These are phyloP conservation scores for Clarireedia paspali DNA, from an alignment of 2,329 filamentous ascomycete genomes.

Conservation along the genomic window DNA sequence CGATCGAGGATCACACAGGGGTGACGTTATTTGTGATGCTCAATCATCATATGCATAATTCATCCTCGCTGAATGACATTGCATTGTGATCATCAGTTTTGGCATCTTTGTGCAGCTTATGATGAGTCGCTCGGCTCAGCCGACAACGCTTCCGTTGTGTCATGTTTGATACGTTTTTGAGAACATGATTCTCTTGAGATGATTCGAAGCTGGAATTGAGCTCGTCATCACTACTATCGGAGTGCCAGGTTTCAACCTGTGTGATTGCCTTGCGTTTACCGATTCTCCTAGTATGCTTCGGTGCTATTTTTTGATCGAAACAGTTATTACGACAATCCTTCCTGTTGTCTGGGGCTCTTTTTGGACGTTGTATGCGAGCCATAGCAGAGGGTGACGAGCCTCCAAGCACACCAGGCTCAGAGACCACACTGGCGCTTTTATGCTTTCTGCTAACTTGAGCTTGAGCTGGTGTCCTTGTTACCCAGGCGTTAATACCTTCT, in stretches of 20 bases:
- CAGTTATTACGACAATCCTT: background rate
- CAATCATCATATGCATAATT: conserved; percentile 24
- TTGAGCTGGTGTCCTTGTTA: conserved; percentile 38
- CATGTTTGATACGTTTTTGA: conserved; percentile 16
- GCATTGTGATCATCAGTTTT: background rate
- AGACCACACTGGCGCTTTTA: background rate
- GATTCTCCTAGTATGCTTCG: conserved; percentile 2
- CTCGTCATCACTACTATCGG: conserved; percentile 28
- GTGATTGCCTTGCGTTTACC: background rate
- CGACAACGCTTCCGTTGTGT: background rate
- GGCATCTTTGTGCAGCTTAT: background rate
- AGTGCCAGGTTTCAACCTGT: conserved; percentile 2
- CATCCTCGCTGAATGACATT: conserved; percentile 21
- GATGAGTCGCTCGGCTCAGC: background rate
- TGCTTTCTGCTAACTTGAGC: conserved; percentile 8
- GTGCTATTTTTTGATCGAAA: background rate
- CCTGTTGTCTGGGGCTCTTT: background rate
- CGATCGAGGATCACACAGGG: background rate
- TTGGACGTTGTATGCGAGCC: background rate
- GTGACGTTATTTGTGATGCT: background rate
- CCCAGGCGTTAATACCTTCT: conserved; percentile 49
- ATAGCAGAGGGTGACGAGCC: conserved; percentile 17
- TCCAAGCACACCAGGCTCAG: conserved; percentile 9
- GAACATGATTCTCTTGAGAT: conserved; percentile 10
- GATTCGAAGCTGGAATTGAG: conserved; percentile 19